Base-by-base conservation (phyloP, 345 rosid genomes). In the Xanthoceras sorbifolium region DNA sequence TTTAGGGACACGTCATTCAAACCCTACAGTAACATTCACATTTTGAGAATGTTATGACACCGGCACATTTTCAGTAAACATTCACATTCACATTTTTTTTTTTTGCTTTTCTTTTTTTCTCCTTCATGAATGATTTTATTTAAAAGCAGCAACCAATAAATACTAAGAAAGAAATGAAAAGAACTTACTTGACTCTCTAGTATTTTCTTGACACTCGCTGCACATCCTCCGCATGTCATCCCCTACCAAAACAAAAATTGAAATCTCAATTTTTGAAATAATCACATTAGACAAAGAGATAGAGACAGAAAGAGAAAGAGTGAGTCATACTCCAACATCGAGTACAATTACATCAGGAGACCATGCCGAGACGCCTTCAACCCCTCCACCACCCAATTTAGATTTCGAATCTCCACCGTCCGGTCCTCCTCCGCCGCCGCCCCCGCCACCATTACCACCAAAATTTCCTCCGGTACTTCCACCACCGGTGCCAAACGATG, bases 151-250 rank as follows among this genome's bases (percentile, higher is more conserved):
- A 52, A 31, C 36, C 34, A 52, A 31, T 18, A 5, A 70, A 8
- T 2, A 67, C 8, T 10, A 9, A 67, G 46, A 67, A 69, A 46
- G 14, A 52, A 15, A 3, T 4, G 9, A 20, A 18, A 55, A n/a
- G 42, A 14, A 75, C 87, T 86, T 77, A 93, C 99, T 89, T 93
- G 98, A 80, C 85, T 90, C 88, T 96, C 97, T 31, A 96, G 86
- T 65, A 96, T 96, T 80, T 87, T 92, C 86, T 93, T 96, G 69
- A 96, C 99, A 77, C 97, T 96, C 4, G 98, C 93, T 6, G 97
- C 97, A 74, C 99, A 96, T 74, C 98, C 99, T n/a, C 99, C 99
- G 73, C 99, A 96, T 1, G 92, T 84, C 99, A 96, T 96, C 81
- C 99, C 98, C 99, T 93, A 65, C 68, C 75, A 75, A 5, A 64